phyloP scores from a whole-genome alignment of 805 yeast species.

The Jamesozyma gamospora region DNA sequence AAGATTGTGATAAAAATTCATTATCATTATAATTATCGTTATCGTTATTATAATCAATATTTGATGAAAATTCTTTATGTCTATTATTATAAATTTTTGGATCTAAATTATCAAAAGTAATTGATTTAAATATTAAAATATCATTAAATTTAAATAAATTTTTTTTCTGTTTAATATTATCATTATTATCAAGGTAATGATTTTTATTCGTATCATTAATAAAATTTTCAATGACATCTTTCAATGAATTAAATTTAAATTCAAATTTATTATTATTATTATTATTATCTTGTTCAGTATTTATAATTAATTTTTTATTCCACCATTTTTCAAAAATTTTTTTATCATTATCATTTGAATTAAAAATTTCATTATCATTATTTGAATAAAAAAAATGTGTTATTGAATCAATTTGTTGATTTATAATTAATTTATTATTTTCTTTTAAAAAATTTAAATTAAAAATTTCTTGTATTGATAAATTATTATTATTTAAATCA shows the following conservation, averaged over 20 bases:
- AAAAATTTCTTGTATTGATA: background rate
- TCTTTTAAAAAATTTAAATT: background rate
- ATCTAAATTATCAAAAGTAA: too few species aligned
- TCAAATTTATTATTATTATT: background rate
- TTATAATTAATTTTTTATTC: conserved; percentile 2
- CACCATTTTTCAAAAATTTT: conserved; percentile 9
- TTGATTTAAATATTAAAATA: too few species aligned
- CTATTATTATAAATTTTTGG: too few species aligned
- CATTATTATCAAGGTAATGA: background rate
- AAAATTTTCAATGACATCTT: background rate
- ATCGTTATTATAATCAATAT: too few species aligned
- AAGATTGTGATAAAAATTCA: too few species aligned
- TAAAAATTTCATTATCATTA: background rate
- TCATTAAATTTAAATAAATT: too few species aligned
- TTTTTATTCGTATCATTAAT: too few species aligned
- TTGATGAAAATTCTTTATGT: too few species aligned
- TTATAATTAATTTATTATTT: conserved; percentile 1
- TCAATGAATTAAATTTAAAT: background rate
- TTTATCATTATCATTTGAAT: conserved; percentile 3
- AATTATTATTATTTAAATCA: background rate
- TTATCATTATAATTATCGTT: too few species aligned
- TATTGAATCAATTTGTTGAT: conserved; percentile 1
- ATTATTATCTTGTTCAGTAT: background rate
- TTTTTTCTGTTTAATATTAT: background rate
- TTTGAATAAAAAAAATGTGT: conserved; percentile 1